Percentiles rank a stretch among this genome's conserved stretches.
phyloP scores from a whole-genome alignment of 2,329 filamentous ascomycete species.

The Fusarium avenaceum region DNA sequence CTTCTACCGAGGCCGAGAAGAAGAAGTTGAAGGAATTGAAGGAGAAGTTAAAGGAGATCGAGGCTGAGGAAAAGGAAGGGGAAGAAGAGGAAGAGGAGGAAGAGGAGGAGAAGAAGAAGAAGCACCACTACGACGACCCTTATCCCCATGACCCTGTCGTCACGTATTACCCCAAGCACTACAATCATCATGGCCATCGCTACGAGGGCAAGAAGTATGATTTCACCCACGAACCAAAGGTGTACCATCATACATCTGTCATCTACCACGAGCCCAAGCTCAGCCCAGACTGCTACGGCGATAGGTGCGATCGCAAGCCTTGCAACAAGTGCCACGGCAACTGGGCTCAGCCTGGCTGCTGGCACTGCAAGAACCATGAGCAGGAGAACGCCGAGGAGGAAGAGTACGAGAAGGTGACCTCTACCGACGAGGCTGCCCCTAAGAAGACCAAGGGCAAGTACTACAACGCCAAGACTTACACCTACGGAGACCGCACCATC shows the following conservation, averaged over 20 bases:
- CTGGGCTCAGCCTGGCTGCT: slow-evolving; percentile 51
- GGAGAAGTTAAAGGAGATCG: slow-evolving; percentile 14
- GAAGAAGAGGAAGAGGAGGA: neutral
- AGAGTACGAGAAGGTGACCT: slow-evolving; percentile 14
- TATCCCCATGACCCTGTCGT: slow-evolving; percentile 8
- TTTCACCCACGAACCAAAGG: slow-evolving; percentile 30
- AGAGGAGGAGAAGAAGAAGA: slow-evolving; percentile 1
- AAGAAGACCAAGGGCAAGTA: slow-evolving; percentile 18
- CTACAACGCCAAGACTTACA: slow-evolving; percentile 28
- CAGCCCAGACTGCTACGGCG: slow-evolving; percentile 38
- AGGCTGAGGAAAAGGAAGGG: neutral
- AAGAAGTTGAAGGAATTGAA: slow-evolving; percentile 1
- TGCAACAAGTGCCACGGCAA: slow-evolving; percentile 47
- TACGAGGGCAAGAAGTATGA: slow-evolving; percentile 29
- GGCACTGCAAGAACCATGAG: slow-evolving; percentile 49
- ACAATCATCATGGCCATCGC: slow-evolving; percentile 15
- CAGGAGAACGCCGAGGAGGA: slow-evolving; percentile 8
- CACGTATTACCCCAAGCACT: slow-evolving; percentile 6
- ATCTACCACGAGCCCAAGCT: slow-evolving; percentile 29
- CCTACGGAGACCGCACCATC: slow-evolving; percentile 23
- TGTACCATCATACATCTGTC: slow-evolving; percentile 28
- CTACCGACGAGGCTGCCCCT: slow-evolving; percentile 17
- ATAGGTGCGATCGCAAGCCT: slow-evolving; percentile 45
- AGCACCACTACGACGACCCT: slow-evolving; percentile 7
- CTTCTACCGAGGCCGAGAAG: slow-evolving; percentile 5